Evolutionary conservation across 2,329 filamentous ascomycete genomes (phyloP), one percentile per base, ranked within the genome.

Genomic region (Cyclaneusma minus): DNA sequence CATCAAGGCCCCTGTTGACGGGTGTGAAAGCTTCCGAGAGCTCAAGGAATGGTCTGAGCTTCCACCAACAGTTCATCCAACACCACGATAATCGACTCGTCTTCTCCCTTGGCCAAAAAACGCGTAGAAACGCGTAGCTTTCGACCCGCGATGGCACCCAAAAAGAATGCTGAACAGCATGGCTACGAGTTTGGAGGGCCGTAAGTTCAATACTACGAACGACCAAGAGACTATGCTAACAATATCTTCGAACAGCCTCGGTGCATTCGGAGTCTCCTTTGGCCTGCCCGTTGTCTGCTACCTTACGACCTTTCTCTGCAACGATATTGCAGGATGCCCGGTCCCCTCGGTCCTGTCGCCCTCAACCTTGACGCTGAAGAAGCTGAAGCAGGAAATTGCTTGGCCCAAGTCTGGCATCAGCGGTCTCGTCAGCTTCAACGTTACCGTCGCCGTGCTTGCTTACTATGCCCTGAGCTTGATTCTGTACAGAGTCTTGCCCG

Each of bases 291-390:
- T 84, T 21, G 63, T 85, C 36, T 68, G 83, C 40, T 92, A 89
- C 54, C 48, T 73, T 41, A 76, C 87, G 46, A 65, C 74, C 24
- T 92, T 94, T 47, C 60, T 77, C 42, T 94, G 87, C 64, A 95
- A 94, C 56, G 85, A 95, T 50, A 60, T 91, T 36, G 77, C 82
- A 6, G 87, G 89, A 31, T 95, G 89, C 47, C 89, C 87, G 24
- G 75, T 81, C 3, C 83, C 85, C 3, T 83, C 80, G 4, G 62
- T 87, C 6, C 64, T 92, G 19, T 62, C 65, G 38, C 84, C 80
- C 16, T 72, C 65, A 30, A 77, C 68, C 6, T 55, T 93, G 32
- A 72, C 72, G 21, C 56, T 84, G 24, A 67, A 75, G 12, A 66
- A 68, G 41, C 56, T 94, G 39, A 89, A 87, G 57, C 48, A 59